Evolutionary conservation across 2,329 filamentous ascomycete genomes (phyloP), one percentile per base, ranked within the genome.

Genomic region (Claviceps pazoutovae): DNA sequence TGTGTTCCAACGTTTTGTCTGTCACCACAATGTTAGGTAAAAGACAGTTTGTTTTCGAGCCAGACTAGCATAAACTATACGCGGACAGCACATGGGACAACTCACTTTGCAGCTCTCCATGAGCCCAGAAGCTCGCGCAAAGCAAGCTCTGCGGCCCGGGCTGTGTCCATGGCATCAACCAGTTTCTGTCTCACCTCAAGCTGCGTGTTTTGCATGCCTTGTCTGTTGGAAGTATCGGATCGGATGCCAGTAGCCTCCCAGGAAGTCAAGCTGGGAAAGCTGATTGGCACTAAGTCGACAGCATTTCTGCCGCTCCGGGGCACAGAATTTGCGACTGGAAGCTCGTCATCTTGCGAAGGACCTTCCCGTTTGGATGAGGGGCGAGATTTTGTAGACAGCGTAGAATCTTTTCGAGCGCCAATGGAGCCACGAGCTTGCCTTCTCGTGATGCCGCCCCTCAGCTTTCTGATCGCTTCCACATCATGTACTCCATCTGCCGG

Each of bases 401-500:
- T 83, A n/a, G 80, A 82, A 39, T 72, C 73, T 51, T 83, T 61
- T 54, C 79, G 76, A 54, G 75, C 78, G 21, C 74, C 70, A 14
- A 78, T 69, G 1, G 82, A 82, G 52, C 77, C 80, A 60, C 87
- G 79, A 2, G 88, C 83, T 64, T 95, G 88, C 54, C 91, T 78
- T 56, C 91, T 77, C 26, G 91, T 97, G 66, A 97, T 95, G 55
- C 81, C 79, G 45, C 88, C 87, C 50, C 91, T 81, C 61, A 95
- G 72, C 67, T 85, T 87, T 58, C 80, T 79, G 61, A 97, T 97
- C 66, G 88, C 87, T 7, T 91, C 87, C 53, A 96, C 87, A 70
- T 95, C 77, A 68, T 97, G 91, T 46, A 95, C 71, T 48, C 90
- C 90, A 68, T 97, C 91, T 6, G 85, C 72, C 1, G 83, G 77